Conservation (phyloP, 352 stramenopile genomes). For the Globisporangium paroecandrum region DNA sequence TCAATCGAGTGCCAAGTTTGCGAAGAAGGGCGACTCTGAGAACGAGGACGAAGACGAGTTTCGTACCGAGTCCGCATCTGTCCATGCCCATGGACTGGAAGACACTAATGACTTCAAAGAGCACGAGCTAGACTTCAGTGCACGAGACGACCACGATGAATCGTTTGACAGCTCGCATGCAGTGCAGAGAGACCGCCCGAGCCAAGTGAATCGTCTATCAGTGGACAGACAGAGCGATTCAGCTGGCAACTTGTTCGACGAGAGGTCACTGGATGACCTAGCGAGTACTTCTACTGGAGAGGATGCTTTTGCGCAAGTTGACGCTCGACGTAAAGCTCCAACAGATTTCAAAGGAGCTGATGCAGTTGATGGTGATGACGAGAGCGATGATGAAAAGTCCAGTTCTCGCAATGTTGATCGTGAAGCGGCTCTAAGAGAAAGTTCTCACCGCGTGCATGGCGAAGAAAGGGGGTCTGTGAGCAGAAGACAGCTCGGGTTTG, state of each 20-base stretch:
- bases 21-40: neutral
- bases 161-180: constrained; percentile 8
- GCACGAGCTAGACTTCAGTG: constrained; percentile 8
- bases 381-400: neutral
- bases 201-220: neutral
- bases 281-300: neutral
- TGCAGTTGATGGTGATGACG: constrained; percentile 1
- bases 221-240: neutral
- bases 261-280: neutral
- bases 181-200: neutral
- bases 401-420: neutral
- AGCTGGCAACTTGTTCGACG: neutral
- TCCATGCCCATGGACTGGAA: neutral
- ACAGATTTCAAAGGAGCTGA: neutral
- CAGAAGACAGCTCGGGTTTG: neutral
- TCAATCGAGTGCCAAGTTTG: neutral
- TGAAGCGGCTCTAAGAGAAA: neutral
- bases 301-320: neutral
- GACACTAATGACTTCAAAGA: constrained; percentile 10
- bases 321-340: neutral
- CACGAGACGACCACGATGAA: constrained; percentile 15
- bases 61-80: neutral
- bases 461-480: neutral
- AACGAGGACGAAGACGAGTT: constrained; percentile 3
- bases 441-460: neutral